A percentile compares a stretch with the other conserved stretches of the same genome.
Conservation (phyloP, 805 yeast genomes). For the Yamadazyma scolyti region DNA sequence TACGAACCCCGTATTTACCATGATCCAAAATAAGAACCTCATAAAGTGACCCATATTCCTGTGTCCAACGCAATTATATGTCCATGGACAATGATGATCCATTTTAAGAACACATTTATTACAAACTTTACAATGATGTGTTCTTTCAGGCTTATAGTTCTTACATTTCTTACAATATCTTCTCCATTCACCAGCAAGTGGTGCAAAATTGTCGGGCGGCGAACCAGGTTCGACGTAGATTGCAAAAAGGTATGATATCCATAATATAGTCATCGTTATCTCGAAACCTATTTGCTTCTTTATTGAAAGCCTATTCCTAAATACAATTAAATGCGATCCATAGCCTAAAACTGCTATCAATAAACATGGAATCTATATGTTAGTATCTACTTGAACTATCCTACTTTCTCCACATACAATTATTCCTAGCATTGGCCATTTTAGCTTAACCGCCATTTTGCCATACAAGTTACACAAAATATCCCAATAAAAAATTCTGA, state of each 20-base stretch:
- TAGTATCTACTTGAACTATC: background rate
- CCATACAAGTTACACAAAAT: too few relatives aligned
- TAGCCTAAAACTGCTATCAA: conserved; percentile 60
- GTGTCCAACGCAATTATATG: conserved; percentile 84
- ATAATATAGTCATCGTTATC: conserved; percentile 48
- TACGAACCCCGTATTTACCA: conserved; percentile 47
- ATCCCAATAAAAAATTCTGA: background rate
- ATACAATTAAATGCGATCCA: conserved; percentile 56
- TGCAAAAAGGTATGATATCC: conserved; percentile 75
- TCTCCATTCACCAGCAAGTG: conserved; percentile 49
- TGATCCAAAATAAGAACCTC: conserved; percentile 69
- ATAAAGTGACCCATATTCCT: conserved; percentile 74
- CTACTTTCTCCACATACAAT: conserved; percentile 21
- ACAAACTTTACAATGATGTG: conserved; percentile 84
- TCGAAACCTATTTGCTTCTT: conserved; percentile 46
- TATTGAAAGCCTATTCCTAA: conserved; percentile 38
- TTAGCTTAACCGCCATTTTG: conserved; percentile 20
- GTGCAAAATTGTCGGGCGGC: conserved; percentile 50
- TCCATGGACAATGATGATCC: conserved; percentile 97
- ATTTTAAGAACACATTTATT: conserved; percentile 73
- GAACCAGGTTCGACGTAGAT: conserved; percentile 64
- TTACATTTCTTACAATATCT: conserved; percentile 74
- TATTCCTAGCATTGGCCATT: conserved; percentile 50
- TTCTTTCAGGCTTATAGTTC: conserved; percentile 70
- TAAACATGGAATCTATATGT: conserved; percentile 54